phyloP scores from a whole-genome alignment of 2,329 filamentous ascomycete genomes.

The Capronia epimyces region DNA sequence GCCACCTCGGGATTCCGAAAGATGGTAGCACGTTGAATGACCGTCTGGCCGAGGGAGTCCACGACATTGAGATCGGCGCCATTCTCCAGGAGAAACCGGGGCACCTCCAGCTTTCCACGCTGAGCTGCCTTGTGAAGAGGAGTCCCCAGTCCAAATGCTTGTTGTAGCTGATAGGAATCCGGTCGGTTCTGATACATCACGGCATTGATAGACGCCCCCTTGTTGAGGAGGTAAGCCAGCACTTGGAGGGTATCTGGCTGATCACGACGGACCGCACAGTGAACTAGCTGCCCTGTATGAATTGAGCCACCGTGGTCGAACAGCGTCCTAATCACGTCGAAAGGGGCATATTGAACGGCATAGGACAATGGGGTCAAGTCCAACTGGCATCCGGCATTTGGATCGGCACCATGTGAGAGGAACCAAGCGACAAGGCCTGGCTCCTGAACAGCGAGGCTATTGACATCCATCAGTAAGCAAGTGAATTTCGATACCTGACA shows the following conservation, averaged over 20 bases:
- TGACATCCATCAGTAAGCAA: background rate
- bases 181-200: constrained; percentile 6
- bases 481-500: no score
- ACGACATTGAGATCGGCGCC: constrained; percentile 1
- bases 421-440: constrained; percentile 2
- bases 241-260: constrained; percentile 5
- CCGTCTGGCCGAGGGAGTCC: constrained; percentile 4
- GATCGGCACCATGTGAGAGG: constrained; percentile 4
- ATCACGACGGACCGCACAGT: constrained; percentile 8
- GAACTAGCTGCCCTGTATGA: constrained; percentile 4
- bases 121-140: constrained; percentile 7
- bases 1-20: background rate
- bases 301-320: constrained; percentile 9
- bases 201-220: constrained; percentile 2
- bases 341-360: constrained; percentile 5
- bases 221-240: constrained; percentile 5
- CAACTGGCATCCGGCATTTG: background rate
- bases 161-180: constrained; percentile 1
- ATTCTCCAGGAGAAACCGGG: background rate
- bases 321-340: constrained; percentile 4
- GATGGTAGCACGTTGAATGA: background rate
- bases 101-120: constrained; percentile 2
- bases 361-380: constrained; percentile 4
- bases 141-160: constrained; percentile 6
- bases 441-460: background rate